Evolutionary conservation across 1,139 yeast species (phyloP).

Genomic region (Hemisphaericaspora xylofermentans): DNA sequence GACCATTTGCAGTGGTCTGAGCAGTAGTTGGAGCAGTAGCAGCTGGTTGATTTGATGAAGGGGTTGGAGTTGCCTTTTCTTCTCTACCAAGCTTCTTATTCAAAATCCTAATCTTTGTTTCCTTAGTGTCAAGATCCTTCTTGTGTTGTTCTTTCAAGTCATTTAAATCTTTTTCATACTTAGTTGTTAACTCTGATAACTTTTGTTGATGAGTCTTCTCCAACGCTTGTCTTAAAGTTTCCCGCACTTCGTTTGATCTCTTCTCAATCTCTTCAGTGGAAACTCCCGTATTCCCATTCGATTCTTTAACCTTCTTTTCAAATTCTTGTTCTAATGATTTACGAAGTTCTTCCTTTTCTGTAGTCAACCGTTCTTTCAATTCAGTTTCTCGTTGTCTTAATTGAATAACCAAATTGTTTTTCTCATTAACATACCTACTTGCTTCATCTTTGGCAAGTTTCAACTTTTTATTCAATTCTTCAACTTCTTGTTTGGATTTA

Average conservation of each 20-base stretch:
- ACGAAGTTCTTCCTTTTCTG: constrained; percentile 18
- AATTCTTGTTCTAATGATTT: constrained; percentile 17
- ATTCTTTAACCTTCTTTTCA: constrained; percentile 10
- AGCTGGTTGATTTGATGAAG: constrained; percentile 1
- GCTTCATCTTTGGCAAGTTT: constrained; percentile 10
- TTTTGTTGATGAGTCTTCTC: constrained; percentile 21
- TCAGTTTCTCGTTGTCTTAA: constrained; percentile 9
- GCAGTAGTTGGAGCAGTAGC: constrained; percentile 2
- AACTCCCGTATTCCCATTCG: constrained; percentile 1
- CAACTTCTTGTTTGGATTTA: constrained; percentile 11
- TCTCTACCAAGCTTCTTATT: constrained; percentile 42
- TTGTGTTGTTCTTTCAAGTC: constrained; percentile 23
- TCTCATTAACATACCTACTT: constrained; percentile 15
- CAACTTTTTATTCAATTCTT: constrained; percentile 16
- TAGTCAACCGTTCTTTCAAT: constrained; percentile 18
- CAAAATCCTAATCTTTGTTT: constrained; percentile 43
- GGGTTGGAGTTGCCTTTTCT: constrained; percentile 16
- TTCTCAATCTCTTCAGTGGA: constrained; percentile 15
- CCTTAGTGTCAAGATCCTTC: constrained; percentile 27
- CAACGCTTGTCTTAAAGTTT: constrained; percentile 19
- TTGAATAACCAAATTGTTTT: constrained; percentile 13
- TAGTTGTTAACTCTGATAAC: constrained; percentile 25
- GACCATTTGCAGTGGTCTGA: neutral
- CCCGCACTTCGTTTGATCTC: constrained; percentile 21
- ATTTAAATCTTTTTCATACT: constrained; percentile 30